phyloP scores from a whole-genome alignment of 352 stramenopile species.

The Elongisporangium prolatum region DNA sequence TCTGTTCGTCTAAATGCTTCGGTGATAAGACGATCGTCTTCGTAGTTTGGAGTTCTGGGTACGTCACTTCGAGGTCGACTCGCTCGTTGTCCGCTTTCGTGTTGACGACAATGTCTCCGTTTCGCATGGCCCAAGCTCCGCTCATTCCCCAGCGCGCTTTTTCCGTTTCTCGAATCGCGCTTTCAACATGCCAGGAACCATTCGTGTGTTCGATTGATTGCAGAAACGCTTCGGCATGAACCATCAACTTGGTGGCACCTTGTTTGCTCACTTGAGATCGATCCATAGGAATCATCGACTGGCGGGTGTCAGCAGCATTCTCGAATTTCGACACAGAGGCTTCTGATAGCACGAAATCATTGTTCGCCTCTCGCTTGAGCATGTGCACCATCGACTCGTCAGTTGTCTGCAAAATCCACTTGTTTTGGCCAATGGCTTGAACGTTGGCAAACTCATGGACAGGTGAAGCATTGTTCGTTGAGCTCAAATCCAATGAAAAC shows the following conservation, averaged over 20 bases:
- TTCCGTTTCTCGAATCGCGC: constrained; percentile 14
- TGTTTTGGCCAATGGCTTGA: constrained; percentile 23
- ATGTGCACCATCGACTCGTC: constrained; percentile 27
- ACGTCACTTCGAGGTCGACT: constrained; percentile 40
- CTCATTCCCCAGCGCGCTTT: constrained; percentile 15
- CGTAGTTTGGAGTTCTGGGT: constrained; percentile 15
- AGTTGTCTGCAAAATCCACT: constrained; percentile 52
- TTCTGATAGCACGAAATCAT: constrained; percentile 27
- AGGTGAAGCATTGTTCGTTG: constrained; percentile 2
- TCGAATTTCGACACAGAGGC: constrained; percentile 10
- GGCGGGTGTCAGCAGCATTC: constrained; percentile 14
- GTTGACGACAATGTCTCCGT: constrained; percentile 19
- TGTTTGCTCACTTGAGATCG: constrained; percentile 1
- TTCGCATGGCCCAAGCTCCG: constrained; percentile 19
- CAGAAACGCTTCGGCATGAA: constrained; percentile 44
- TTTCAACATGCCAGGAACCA: constrained; percentile 10
- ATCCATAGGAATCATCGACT: constrained; percentile 24
- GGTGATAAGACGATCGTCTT: constrained; percentile 40
- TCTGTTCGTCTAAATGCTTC: not conserved
- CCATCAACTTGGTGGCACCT: constrained; percentile 11
- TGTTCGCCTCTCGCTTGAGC: constrained; percentile 14
- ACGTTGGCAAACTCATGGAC: constrained; percentile 29
- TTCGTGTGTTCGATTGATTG: constrained; percentile 18
- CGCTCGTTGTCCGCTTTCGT: constrained; percentile 13
- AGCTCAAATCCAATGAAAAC: constrained; percentile 42